Evolutionary conservation across 306 rosid species (phyloP).

Genomic region (Fragaria ananassa): DNA sequence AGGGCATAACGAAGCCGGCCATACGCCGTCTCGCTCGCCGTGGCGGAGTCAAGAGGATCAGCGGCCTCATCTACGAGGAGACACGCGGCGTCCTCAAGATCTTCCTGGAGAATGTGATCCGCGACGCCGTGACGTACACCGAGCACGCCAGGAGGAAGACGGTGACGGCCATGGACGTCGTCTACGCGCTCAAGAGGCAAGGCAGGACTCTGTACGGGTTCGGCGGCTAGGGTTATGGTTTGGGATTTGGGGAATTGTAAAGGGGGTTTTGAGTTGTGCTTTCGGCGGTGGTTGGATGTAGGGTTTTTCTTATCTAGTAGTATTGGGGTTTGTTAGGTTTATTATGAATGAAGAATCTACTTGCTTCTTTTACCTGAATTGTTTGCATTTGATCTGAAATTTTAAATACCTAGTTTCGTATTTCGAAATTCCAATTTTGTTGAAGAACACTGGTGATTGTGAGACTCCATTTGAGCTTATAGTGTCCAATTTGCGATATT

Average conservation of each 20-base stretch:
- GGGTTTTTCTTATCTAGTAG: background rate
- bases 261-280: background rate
- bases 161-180: slow-evolving; percentile 51
- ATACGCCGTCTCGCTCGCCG: slow-evolving; percentile 40
- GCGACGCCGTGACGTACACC: slow-evolving; percentile 40
- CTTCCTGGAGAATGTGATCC: slow-evolving; percentile 34
- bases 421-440: background rate
- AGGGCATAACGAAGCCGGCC: slow-evolving; percentile 41
- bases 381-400: background rate
- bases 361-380: background rate
- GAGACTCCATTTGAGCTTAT: no score
- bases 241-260: background rate
- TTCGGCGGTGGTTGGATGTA: background rate
- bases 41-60: slow-evolving; percentile 44
- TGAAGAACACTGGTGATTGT: background rate
- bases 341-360: background rate
- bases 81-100: slow-evolving; percentile 42
- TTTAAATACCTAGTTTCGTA: background rate
- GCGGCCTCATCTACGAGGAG: slow-evolving; percentile 45
- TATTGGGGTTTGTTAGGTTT: no score
- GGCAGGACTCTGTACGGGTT: slow-evolving; percentile 47
- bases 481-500: background rate
- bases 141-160: slow-evolving; percentile 51
- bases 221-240: slow-evolving; percentile 31
- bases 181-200: slow-evolving; percentile 44